A percentile compares a stretch with the other conserved stretches of the same genome.
Conservation (phyloP, 2,329 filamentous ascomycete genomes). For the Colletotrichum sp. region DNA sequence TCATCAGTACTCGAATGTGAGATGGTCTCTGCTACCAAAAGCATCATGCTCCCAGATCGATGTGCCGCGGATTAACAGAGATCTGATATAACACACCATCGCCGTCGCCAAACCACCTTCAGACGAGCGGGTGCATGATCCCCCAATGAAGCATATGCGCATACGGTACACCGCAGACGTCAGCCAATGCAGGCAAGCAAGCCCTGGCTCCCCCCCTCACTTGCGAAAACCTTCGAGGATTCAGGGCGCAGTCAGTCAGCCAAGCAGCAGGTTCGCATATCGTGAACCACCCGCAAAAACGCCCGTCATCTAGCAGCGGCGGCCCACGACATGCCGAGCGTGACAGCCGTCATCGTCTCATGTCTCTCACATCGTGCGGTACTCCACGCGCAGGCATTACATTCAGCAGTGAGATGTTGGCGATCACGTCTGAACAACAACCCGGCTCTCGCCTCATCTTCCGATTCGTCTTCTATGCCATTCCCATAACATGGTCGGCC, state of each 20-base stretch:
- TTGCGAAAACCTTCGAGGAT: not conserved
- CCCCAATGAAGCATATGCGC: not conserved
- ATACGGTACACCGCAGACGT: not conserved
- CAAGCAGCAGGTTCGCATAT: not conserved
- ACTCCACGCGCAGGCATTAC: not conserved
- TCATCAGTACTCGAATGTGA: too few species aligned
- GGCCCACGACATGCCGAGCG: not conserved
- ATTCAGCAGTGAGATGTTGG: not conserved
- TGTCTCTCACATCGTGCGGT: not conserved
- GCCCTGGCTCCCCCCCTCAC: not conserved
- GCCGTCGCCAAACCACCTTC: not conserved
- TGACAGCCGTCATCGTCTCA: conserved; percentile 6
- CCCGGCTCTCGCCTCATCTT: not conserved
- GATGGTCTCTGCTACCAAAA: too few species aligned
- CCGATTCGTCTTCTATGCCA: not conserved
- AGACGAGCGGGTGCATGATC: not conserved
- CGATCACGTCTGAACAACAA: not conserved
- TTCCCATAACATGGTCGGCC: not conserved
- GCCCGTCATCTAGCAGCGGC: not conserved
- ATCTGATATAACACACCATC: not conserved
- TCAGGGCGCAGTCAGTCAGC: not conserved
- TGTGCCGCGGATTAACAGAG: not conserved
- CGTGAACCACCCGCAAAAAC: not conserved
- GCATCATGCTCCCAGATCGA: not conserved
- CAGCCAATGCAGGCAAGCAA: not conserved